Evolutionary conservation across 108 stramenopile genomes (phyloP), one percentile per base, ranked within the genome.

Genomic region (Nitzschia inconspicua): DNA sequence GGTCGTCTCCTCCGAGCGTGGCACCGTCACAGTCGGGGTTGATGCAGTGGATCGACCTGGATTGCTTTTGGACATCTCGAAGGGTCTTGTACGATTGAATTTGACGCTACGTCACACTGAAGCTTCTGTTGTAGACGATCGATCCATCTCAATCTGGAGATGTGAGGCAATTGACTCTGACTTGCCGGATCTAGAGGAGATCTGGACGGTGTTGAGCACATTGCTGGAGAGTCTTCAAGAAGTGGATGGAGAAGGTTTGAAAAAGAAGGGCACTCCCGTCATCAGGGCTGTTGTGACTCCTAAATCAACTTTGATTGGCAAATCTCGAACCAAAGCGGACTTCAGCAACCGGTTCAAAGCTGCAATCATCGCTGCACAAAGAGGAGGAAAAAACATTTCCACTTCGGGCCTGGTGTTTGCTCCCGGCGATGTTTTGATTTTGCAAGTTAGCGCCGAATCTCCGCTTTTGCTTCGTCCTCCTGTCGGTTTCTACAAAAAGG

Each of bases 141-240:
- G 91, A 32, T 87, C 85, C 5, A 31, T 93, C 18, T 88, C 86
- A 4, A 78, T 89, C 30, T 93, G 91, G 91, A 70, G 91, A 27
- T 89, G 88, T 46, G 85, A 87, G 44, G 32, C 71, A 8, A 71
- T 80, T 24, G 81, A 78, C 7, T 18, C 43, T 9, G 75, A 72
- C 16, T 44, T 74, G 42, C 57, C 71, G 0, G 84, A 88, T 63
- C 40, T 77, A 8, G 90, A 82, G 52, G 84, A 86, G 47, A 83
- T 92, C 4, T 79, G 73, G 78, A 41, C 70, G 3, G 72, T 75
- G 4, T 55, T 89, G 40, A 74, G 65, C 44, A 73, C 65, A 30
- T 16, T 43, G 25, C 65, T 84, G 53, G 64, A 73, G 0, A 19
- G 82, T 30, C 61, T 87, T 2, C 80, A 79, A 35, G 53, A 49